Evolutionary conservation across 139 green algal genomes (phyloP), one percentile per base, ranked within the genome.

Genomic region (Microglena sp.): DNA sequence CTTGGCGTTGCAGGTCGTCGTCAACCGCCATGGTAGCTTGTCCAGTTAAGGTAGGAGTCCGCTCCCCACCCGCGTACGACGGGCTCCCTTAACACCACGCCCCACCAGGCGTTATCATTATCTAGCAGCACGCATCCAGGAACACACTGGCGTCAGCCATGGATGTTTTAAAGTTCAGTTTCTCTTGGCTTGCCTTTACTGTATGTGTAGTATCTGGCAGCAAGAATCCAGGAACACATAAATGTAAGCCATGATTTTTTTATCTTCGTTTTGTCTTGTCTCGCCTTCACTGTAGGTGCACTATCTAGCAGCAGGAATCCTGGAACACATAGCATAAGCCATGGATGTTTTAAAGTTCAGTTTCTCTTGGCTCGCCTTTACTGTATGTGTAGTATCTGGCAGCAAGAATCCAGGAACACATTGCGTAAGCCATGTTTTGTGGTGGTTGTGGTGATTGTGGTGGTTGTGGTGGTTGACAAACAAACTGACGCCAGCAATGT

Each of bases 371-470:
- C 18, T 50, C 40, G 40, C 11, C 40, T 18, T 50, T 11, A 11
- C 40, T 33, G 31, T 65, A 65, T 3, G 58, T 65, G 58, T 65
- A 65, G 21, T 65, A 65, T 65, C 55, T 62, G 55, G 8, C 7
- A 62, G 11, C 40, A 11, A 46, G n/a, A n/a, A n/a, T n/a, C n/a
- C n/a, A n/a, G n/a, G n/a, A n/a, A n/a, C n/a, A n/a, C n/a, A n/a
- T n/a, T n/a, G n/a, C n/a, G n/a, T n/a, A n/a, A n/a, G n/a, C n/a
- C n/a, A n/a, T n/a, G n/a, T n/a, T n/a, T n/a, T n/a, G n/a, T n/a
- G n/a, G n/a, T n/a, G n/a, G n/a, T n/a, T n/a, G n/a, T n/a, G n/a
- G n/a, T n/a, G n/a, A n/a, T n/a, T n/a, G n/a, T n/a, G n/a, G n/a
- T n/a, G n/a, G n/a, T n/a, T n/a, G n/a, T n/a, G n/a, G n/a, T n/a